Percentiles rank a stretch among this genome's conserved stretches.
These are phyloP conservation scores for Starmerella gropengiesseri DNA, from an alignment of 805 yeast genomes.

Conservation along the genomic window DNA sequence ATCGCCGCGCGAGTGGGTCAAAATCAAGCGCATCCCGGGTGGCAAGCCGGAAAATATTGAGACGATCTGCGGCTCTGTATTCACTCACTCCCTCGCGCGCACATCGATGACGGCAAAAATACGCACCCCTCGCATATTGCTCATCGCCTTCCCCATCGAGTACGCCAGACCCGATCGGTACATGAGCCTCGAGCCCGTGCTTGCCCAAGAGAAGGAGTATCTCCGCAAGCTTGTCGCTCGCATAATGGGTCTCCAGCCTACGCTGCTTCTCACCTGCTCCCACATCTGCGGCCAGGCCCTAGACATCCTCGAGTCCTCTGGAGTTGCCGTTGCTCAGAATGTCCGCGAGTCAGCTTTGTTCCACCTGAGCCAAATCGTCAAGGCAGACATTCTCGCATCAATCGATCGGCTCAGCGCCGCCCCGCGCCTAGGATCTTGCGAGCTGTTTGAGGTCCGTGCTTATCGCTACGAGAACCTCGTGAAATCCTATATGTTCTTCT, in stretches of 20 bases:
- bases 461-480: slow-evolving; percentile 41
- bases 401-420: slow-evolving; percentile 70
- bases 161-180: slow-evolving; percentile 67
- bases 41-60: slow-evolving; percentile 51
- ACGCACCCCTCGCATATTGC: slow-evolving; percentile 59
- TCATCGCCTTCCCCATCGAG: slow-evolving; percentile 83
- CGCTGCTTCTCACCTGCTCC: slow-evolving; percentile 64
- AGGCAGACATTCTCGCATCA: slow-evolving; percentile 75
- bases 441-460: slow-evolving; percentile 55
- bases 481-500: slow-evolving; percentile 66
- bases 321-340: slow-evolving; percentile 70
- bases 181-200: slow-evolving; percentile 68
- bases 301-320: slow-evolving; percentile 56
- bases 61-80: slow-evolving; percentile 66
- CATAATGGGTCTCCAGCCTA: slow-evolving; percentile 65
- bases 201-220: slow-evolving; percentile 81
- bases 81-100: slow-evolving; percentile 72
- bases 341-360: slow-evolving; percentile 74
- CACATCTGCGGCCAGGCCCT: slow-evolving; percentile 76
- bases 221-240: slow-evolving; percentile 71
- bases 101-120: slow-evolving; percentile 63
- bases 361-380: slow-evolving; percentile 64
- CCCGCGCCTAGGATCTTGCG: slow-evolving; percentile 67
- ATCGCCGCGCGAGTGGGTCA: slow-evolving; percentile 81
- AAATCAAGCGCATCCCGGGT: slow-evolving; percentile 75